phyloP scores from a whole-genome alignment of 805 yeast genomes.

The Clavispora carvajalis region DNA sequence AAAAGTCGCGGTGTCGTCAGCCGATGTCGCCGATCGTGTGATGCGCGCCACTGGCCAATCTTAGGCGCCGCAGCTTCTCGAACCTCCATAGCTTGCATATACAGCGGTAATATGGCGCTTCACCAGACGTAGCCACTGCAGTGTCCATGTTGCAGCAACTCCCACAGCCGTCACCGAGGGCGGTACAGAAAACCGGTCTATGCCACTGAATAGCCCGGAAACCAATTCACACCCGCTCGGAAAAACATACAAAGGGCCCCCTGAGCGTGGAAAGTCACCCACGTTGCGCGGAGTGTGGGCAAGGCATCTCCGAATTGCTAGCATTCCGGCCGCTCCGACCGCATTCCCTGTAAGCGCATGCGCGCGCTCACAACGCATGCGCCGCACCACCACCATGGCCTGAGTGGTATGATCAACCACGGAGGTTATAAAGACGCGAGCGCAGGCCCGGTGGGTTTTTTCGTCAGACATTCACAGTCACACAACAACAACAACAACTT shows the following conservation, averaged over 20 bases:
- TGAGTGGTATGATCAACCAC: neutral
- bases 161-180: too few relatives aligned
- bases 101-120: neutral
- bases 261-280: too few relatives aligned
- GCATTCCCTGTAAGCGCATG: neutral
- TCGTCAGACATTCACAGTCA: slow-evolving; percentile 1
- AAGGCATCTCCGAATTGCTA: too few relatives aligned
- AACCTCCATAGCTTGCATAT: neutral
- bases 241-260: too few relatives aligned
- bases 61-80: neutral
- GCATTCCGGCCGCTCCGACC: neutral
- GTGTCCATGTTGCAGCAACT: too few relatives aligned
- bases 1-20: neutral
- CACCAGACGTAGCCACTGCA: neutral
- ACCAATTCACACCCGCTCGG: too few relatives aligned
- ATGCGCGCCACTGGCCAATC: neutral
- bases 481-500: slow-evolving; percentile 1
- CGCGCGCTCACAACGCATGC: neutral
- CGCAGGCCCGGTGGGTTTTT: neutral
- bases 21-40: slow-evolving; percentile 1
- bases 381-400: neutral
- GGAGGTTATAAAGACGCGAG: neutral
- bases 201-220: too few relatives aligned
- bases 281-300: too few relatives aligned
- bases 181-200: too few relatives aligned